These are phyloP conservation scores for Hypoxylon intermedium DNA, from an alignment of 495 filamentous ascomycete species.

Conservation along the genomic window DNA sequence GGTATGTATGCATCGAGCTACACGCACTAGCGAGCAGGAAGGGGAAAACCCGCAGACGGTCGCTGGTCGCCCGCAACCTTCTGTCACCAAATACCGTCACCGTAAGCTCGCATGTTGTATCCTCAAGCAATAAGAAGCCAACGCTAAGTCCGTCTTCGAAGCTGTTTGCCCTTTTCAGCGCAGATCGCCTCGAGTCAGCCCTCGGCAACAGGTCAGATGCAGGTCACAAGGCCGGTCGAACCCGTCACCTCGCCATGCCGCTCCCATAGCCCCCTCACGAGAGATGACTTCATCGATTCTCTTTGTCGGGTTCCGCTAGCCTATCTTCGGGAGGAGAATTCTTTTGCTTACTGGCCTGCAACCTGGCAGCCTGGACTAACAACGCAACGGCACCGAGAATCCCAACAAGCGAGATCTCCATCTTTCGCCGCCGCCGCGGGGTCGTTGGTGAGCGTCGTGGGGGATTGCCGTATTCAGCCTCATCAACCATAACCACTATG, in stretches of 20 bases:
- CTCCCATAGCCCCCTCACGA: constrained; percentile 8
- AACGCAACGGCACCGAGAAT: constrained; percentile 13
- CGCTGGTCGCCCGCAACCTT: constrained; percentile 3
- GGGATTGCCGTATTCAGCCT: constrained; percentile 33
- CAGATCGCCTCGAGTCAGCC: constrained; percentile 16
- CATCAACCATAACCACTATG: constrained; percentile 17
- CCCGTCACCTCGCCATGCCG: constrained; percentile 9
- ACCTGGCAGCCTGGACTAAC: constrained; percentile 11
- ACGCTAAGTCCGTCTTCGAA: constrained; percentile 10
- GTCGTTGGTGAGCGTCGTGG: constrained; percentile 19
- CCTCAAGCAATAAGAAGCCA: constrained; percentile 1
- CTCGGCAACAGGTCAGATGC: neutral
- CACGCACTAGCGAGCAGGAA: neutral
- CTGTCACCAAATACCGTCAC: constrained; percentile 31
- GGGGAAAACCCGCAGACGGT: neutral
- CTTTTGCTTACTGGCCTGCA: constrained; percentile 1
- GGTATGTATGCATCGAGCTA: constrained; percentile 5
- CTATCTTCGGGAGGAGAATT: constrained; percentile 6
- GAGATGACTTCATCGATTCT: constrained; percentile 30
- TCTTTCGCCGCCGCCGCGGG: constrained; percentile 23
- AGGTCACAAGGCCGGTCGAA: too few species aligned
- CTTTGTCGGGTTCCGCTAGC: constrained; percentile 5
- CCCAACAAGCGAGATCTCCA: neutral
- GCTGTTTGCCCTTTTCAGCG: constrained; percentile 17
- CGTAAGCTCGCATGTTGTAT: constrained; percentile 19